Base-by-base conservation (phyloP, 176 grass and related monocot species). In the Ananas comosus region DNA sequence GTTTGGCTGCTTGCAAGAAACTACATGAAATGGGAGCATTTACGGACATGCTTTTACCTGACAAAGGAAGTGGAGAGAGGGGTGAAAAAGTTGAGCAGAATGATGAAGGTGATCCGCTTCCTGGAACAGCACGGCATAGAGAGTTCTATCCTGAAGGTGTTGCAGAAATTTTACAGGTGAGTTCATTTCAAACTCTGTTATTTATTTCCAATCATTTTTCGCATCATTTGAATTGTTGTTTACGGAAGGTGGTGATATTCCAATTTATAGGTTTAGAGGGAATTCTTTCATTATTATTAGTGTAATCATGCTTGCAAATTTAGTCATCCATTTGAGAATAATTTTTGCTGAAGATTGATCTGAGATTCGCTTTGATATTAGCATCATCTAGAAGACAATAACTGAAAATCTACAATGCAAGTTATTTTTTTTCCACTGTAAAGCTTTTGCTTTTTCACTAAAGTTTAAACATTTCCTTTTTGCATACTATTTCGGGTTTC, bases 141-240 rank as follows among this genome's bases (percentile, higher is more conserved):
- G 94, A 93, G 51, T 99, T 99, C 78, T 99, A 90, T 76, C 94
- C 94, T 80, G 94, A 93, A 93, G 94, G 94, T 63, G 89, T 99
- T 71, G 89, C 89, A 72, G 82, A 87, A 72, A 83, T 99, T 77
- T 72, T 99, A 12, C 77, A 2, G 73, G 94, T 93, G 51, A 86
- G 84, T 74, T 72, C 11, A 58, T 70, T 81, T 25, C 67, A 50
- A 19, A 14, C 13, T 70, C 13, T 24, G 12, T 16, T 53, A 14
- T 51, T 51, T 25, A 23, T 51, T 70, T 16, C 14, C 21, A 61
- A 61, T 61, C 8, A 11, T 61, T 61, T 16, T 61, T 18, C 21
- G 56, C 16, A 61, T 9, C 56, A 19, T 4, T 4, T 42, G 5
- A 42, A 42, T 42, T 6, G 0, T 42, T 42, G 33, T 42, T 42